Percentiles rank a stretch among this genome's conserved stretches.
Evolutionary conservation across 1,284 basidiomycete genomes (phyloP).

Genomic region (Leccinum colubrinum): DNA sequence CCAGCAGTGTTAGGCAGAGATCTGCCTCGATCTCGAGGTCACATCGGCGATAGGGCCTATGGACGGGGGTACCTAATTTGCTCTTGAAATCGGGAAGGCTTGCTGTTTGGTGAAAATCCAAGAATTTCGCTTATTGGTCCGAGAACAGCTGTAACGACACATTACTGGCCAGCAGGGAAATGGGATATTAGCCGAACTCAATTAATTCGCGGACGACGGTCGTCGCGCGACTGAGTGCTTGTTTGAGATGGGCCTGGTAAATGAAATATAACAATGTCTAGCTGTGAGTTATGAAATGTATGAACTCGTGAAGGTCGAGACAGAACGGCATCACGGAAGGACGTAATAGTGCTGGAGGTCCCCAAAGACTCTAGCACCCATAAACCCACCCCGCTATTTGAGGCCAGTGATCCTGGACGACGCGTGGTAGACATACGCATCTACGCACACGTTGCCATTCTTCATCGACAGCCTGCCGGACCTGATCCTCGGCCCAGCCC

Average conservation of each 20-base stretch:
- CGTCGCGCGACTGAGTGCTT: constrained; percentile 22
- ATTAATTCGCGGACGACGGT: constrained; percentile 33
- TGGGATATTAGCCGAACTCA: constrained; percentile 33
- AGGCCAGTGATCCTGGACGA: constrained; percentile 15
- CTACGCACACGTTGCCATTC: constrained; percentile 26
- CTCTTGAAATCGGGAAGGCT: constrained; percentile 17
- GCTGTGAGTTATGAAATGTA: constrained; percentile 30
- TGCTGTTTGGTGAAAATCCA: constrained; percentile 29
- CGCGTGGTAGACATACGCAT: constrained; percentile 29
- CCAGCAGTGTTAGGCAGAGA: constrained; percentile 12
- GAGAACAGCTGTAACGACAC: constrained; percentile 30
- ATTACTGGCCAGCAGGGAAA: constrained; percentile 29
- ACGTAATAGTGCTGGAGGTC: constrained; percentile 33
- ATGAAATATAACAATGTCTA: constrained; percentile 32
- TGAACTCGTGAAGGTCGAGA: constrained; percentile 29
- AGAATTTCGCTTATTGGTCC: constrained; percentile 34
- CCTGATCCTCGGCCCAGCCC: constrained; percentile 36
- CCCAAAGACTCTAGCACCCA: constrained; percentile 19
- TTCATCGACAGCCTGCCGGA: constrained; percentile 19
- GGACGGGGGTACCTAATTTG: constrained; percentile 33
- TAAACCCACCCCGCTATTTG: constrained; percentile 24
- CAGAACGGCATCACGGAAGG: constrained; percentile 22
- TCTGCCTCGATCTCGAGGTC: constrained; percentile 25
- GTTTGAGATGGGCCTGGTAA: constrained; percentile 31
- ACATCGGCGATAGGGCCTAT: constrained; percentile 34